These are phyloP conservation scores for Apiospora koreana DNA, from an alignment of 2,329 filamentous ascomycete genomes.

Conservation along the genomic window DNA sequence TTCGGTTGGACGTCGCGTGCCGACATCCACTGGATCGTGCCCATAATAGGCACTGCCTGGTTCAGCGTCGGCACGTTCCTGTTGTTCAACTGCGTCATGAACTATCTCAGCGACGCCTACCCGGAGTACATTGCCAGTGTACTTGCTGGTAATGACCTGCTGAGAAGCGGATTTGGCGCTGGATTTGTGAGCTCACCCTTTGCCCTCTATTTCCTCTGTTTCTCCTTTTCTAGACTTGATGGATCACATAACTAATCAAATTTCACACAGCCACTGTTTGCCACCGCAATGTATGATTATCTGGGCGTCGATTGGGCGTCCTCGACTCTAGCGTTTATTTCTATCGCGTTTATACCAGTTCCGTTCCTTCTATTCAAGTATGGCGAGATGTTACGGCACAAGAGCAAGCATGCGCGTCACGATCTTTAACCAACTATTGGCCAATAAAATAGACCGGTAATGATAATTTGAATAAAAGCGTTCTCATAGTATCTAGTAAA, in stretches of 20 bases:
- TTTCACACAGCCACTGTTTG: conserved; percentile 21
- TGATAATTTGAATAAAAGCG: no score
- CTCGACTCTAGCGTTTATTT: conserved; percentile 24
- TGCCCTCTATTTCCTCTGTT: background rate
- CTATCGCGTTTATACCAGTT: conserved; percentile 24
- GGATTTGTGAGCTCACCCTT: conserved; percentile 20
- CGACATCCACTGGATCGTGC: conserved; percentile 57
- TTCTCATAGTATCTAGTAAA: no score
- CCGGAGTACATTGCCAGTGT: conserved; percentile 23
- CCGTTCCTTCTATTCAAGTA: conserved; percentile 25
- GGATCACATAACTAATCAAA: background rate
- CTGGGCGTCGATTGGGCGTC: conserved; percentile 25
- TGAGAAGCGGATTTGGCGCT: conserved; percentile 23
- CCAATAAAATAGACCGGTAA: background rate
- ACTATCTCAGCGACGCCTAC: conserved; percentile 26
- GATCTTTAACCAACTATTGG: conserved; percentile 17
- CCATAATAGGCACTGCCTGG: conserved; percentile 50
- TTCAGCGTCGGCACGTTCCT: conserved; percentile 36
- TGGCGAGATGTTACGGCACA: conserved; percentile 22
- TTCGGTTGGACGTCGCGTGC: conserved; percentile 58
- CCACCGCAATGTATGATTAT: conserved; percentile 21
- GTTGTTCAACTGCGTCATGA: conserved; percentile 28
- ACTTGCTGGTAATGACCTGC: conserved; percentile 25
- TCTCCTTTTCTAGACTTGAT: background rate
- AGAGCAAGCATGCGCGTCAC: conserved; percentile 25